Evolutionary conservation across 192 early-diverging fungal genomes (phyloP), one percentile per base, ranked within the genome.

Genomic region (Mortierella alpina): DNA sequence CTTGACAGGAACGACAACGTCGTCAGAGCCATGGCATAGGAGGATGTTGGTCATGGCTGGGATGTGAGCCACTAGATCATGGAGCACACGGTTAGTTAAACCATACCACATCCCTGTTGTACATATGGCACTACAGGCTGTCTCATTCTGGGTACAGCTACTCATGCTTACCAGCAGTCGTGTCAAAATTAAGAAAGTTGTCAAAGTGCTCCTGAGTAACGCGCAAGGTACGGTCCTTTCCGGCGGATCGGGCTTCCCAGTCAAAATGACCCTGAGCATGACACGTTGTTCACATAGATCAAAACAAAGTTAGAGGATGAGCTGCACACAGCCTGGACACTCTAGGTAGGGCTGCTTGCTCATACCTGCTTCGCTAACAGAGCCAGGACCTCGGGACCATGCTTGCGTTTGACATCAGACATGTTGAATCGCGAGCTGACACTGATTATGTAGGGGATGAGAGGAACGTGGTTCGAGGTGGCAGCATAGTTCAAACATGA

Each of bases 11-110:
- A 87, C 84, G 45, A 87, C 87, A 56, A 31, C 58, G 61, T 90
- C 89, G 11, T 64, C 66, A 4, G 85, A 72, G 13, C 89, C 89
- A 77, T 90, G 88, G 40, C 69, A 72, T 20, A 87, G 84, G 39
- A 90, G 73, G 40, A 90, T 76, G 60, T 77, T 82, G 14, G 84
- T 87, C 57, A 82, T 82, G 18, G 74, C 59, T 4, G 89, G 86
- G 54, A 90, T 83, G 40, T 86, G 72, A 47, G 65, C 52, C 7
- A 87, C 88, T 88, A 64, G 2, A 41, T 6, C n/a, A 48, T 22
- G 63, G 42, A 48, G 31, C 54, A 46, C 9, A n/a, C 8, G 15
- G 15, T 72, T 48, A 48, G 20, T 45, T 58, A 17, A 46, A 41
- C 17, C 20, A 56, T 56, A 12, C 31, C 12, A 7, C 18, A 22